phyloP scores from a whole-genome alignment of 495 filamentous ascomycete genomes.

The Penicillium crystallinum region DNA sequence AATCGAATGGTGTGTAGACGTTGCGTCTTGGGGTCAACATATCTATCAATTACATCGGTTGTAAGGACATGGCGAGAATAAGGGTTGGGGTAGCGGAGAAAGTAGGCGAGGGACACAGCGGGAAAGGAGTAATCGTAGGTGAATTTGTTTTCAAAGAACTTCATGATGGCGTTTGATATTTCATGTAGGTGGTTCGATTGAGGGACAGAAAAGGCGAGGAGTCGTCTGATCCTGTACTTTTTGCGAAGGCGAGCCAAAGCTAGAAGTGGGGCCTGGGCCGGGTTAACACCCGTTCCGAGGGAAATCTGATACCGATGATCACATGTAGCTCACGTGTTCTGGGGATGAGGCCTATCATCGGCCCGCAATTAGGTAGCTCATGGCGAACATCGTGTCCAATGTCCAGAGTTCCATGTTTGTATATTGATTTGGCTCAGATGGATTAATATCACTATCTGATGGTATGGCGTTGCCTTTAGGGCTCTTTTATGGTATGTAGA shows the following conservation, averaged over 20 bases:
- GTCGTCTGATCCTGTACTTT: constrained; percentile 7
- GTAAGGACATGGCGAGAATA: constrained; percentile 93
- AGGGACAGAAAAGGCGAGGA: not conserved
- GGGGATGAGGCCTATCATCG: constrained; percentile 1
- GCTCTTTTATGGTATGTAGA: too few species aligned
- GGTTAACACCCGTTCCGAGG: not conserved
- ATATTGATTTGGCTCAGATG: too few species aligned
- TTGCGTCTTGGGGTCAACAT: constrained; percentile 72
- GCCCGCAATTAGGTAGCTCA: not conserved
- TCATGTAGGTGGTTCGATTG: constrained; percentile 9
- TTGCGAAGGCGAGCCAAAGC: not conserved
- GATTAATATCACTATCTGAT: too few species aligned
- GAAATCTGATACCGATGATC: not conserved
- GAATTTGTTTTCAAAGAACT: constrained; percentile 83
- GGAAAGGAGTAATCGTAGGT: constrained; percentile 90
- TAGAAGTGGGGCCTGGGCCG: not conserved
- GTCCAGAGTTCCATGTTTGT: not conserved
- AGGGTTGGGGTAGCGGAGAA: constrained; percentile 97
- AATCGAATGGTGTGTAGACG: constrained; percentile 83
- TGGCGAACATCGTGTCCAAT: not conserved
- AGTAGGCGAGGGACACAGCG: constrained; percentile 93
- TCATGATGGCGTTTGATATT: constrained; percentile 53
- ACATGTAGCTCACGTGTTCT: not conserved
- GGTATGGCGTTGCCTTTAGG: too few species aligned
- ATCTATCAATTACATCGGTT: constrained; percentile 87